Evolutionary conservation across 2,329 filamentous ascomycete genomes (phyloP).

Genomic region (Penicillium polonicum): DNA sequence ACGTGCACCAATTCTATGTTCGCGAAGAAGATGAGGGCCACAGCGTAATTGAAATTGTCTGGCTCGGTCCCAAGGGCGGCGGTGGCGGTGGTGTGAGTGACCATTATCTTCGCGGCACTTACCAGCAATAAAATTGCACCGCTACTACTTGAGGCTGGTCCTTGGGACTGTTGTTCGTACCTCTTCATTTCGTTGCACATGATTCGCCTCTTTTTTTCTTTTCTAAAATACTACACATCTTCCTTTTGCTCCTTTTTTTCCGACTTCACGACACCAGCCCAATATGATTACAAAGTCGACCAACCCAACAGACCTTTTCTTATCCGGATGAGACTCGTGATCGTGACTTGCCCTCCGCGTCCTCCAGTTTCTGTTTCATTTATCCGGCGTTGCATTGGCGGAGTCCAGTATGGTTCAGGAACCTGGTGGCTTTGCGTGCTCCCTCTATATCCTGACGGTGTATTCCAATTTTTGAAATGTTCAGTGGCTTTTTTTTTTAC

Average conservation of each 20-base stretch:
- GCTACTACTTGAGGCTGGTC: slow-evolving; percentile 33
- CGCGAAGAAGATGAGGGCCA: slow-evolving; percentile 42
- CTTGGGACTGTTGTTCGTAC: slow-evolving; percentile 31
- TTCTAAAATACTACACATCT: slow-evolving; percentile 18
- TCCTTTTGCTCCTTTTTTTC: slow-evolving; percentile 5
- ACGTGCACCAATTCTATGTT: slow-evolving; percentile 46
- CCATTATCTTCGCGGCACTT: slow-evolving; percentile 29
- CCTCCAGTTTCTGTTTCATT: slow-evolving; percentile 33
- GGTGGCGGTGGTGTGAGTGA: slow-evolving; percentile 38
- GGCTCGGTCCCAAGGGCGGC: slow-evolving; percentile 42
- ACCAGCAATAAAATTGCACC: slow-evolving; percentile 26
- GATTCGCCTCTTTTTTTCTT: slow-evolving; percentile 26
- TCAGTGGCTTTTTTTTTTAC: slow-evolving; percentile 9
- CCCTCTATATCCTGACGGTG: slow-evolving; percentile 26
- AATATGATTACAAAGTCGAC: slow-evolving; percentile 14
- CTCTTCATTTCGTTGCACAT: slow-evolving; percentile 39
- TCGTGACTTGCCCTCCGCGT: slow-evolving; percentile 23
- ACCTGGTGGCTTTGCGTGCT: slow-evolving; percentile 31
- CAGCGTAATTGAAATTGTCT: slow-evolving; percentile 46
- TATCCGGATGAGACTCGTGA: slow-evolving; percentile 23
- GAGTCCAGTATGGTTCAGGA: slow-evolving; percentile 36
- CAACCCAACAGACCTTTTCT: slow-evolving; percentile 15
- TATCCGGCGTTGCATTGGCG: slow-evolving; percentile 40
- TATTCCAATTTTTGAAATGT: slow-evolving; percentile 10
- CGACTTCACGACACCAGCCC: slow-evolving; percentile 21